These are phyloP conservation scores for Fomitopsis serialis DNA, from an alignment of 768 basidiomycete species.

Conservation along the genomic window DNA sequence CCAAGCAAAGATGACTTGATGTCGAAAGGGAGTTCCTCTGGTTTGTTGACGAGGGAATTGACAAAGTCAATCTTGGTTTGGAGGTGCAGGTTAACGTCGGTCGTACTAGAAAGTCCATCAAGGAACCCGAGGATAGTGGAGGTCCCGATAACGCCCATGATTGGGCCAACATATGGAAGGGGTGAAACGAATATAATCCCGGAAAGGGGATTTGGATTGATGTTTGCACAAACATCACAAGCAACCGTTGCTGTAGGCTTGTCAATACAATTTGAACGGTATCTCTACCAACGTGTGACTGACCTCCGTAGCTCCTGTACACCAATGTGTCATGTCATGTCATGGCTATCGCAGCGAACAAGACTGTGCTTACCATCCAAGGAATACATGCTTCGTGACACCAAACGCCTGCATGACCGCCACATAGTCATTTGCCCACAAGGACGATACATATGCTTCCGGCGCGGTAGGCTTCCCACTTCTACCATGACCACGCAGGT, in stretches of 20 bases:
- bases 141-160: constrained; percentile 7
- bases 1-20: background rate
- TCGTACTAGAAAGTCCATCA: constrained; percentile 4
- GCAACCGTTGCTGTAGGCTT: constrained; percentile 11
- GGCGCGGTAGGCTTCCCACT: constrained; percentile 7
- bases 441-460: constrained; percentile 8
- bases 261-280: background rate
- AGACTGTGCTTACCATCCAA: constrained; percentile 17
- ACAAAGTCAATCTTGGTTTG: constrained; percentile 13
- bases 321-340: background rate
- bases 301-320: constrained; percentile 2
- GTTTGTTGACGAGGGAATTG: constrained; percentile 8
- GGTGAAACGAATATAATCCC: constrained; percentile 15
- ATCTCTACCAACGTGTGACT: background rate
- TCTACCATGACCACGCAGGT: constrained; percentile 19
- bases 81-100: constrained; percentile 5
- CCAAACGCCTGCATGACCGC: constrained; percentile 15
- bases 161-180: constrained; percentile 9
- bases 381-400: constrained; percentile 14
- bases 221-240: constrained; percentile 13
- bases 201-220: constrained; percentile 7
- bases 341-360: background rate
- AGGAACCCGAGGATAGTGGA: constrained; percentile 7
- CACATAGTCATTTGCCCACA: constrained; percentile 17
- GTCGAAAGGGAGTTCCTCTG: background rate